Conservation (phyloP, 2,329 filamentous ascomycete genomes). For the Botrytis elliptica region DNA sequence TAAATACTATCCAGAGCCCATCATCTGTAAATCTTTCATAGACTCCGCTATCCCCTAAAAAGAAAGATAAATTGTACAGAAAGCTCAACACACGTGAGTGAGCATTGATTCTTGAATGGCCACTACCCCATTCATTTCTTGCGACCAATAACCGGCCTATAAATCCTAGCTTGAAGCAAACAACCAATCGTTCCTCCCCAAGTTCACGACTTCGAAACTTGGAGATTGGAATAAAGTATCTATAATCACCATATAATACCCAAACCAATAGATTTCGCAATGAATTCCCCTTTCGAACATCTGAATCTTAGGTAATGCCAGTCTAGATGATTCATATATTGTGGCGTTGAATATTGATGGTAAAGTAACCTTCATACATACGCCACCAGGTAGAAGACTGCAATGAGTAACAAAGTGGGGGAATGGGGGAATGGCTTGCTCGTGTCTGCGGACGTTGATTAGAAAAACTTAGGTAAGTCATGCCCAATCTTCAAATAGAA, state of each 20-base stretch:
- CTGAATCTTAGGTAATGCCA: background rate
- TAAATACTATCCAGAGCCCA: background rate
- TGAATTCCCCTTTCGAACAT: background rate
- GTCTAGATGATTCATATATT: slow-evolving; percentile 10
- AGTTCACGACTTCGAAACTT: slow-evolving; percentile 6
- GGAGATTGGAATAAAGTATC: background rate
- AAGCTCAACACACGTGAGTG: background rate
- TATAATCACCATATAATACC: background rate
- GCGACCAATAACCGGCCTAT: background rate
- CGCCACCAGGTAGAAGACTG: background rate
- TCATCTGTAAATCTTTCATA: background rate
- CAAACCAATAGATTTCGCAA: background rate
- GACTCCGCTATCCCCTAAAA: background rate
- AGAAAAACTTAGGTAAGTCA: background rate
- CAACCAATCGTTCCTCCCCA: background rate
- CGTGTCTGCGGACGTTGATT: background rate
- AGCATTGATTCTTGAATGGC: background rate
- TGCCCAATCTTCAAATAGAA: slow-evolving; percentile 2
- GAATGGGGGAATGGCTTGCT: background rate
- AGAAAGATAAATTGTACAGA: background rate
- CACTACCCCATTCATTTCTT: background rate
- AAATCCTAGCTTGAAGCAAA: background rate
- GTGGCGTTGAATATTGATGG: slow-evolving; percentile 3
- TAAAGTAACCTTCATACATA: slow-evolving; percentile 13
- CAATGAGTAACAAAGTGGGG: background rate